Evolutionary conservation across 192 early-diverging fungal genomes (phyloP).

Genomic region (Coemansia sp.): DNA sequence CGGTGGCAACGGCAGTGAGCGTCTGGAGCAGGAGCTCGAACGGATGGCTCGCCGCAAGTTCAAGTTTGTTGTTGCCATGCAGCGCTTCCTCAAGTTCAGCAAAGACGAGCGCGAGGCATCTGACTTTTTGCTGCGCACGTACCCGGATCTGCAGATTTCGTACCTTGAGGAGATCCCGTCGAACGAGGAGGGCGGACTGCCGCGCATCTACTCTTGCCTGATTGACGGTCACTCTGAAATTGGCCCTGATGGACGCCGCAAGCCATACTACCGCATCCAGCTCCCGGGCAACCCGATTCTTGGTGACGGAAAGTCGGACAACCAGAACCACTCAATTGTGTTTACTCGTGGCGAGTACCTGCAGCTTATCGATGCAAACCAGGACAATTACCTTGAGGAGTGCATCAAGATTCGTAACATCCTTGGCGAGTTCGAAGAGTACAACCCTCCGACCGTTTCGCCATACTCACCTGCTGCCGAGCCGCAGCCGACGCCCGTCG

Average conservation of each 20-base stretch:
- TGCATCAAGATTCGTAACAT: constrained; percentile 84
- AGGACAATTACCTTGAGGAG: constrained; percentile 92
- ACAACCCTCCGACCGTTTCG: constrained; percentile 61
- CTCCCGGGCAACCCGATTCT: constrained; percentile 83
- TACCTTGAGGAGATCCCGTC: constrained; percentile 72
- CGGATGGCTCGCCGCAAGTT: constrained; percentile 74
- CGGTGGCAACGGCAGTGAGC: constrained; percentile 60
- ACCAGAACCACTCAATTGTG: constrained; percentile 84
- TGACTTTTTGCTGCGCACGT: constrained; percentile 71
- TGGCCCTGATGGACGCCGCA: constrained; percentile 67
- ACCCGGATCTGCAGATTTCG: constrained; percentile 77
- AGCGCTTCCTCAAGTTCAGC: constrained; percentile 76
- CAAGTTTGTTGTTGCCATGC: constrained; percentile 82
- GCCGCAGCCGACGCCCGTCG: constrained; percentile 65
- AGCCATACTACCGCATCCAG: constrained; percentile 72
- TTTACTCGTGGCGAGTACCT: constrained; percentile 86
- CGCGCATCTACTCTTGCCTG: constrained; percentile 59
- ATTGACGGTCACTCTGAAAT: constrained; percentile 77
- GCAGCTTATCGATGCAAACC: constrained; percentile 85
- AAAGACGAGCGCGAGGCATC: constrained; percentile 71
- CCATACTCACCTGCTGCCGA: constrained; percentile 67
- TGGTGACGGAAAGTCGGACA: constrained; percentile 91
- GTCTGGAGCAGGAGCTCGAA: constrained; percentile 66
- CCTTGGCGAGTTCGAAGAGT: constrained; percentile 81
- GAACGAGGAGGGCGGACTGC: constrained; percentile 60